Evolutionary conservation across 768 basidiomycete species (phyloP), one percentile per base, ranked within the genome.

Genomic region (Pulveroboletus ravenelii): DNA sequence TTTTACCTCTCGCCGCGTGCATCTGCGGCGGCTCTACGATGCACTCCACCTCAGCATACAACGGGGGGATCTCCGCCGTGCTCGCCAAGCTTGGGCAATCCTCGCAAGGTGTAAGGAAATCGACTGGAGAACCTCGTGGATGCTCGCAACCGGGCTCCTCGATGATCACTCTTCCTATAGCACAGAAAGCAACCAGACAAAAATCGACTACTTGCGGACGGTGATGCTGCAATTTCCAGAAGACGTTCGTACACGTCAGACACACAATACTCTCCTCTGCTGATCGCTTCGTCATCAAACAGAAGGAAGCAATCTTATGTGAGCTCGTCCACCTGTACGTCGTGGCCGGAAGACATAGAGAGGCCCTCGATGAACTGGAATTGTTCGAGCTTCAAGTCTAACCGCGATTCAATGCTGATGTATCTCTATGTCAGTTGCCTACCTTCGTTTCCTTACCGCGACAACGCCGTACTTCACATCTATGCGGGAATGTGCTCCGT

Each of bases 371-470:
- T 53, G 89, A 96, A 63, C 71, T 95, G 12, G 89, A 93, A 62
- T 75, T 93, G 90, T 93, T 69, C 56, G 80, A 68, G 15, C 39
- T 43, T 48, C 42, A 51, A 41, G 36, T 41, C 20, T 41, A 44
- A 41, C 39, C 36, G 18, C 18, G 12, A 18, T 5, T 36, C 17
- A 9, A 41, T 8, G 40, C 41, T 55, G n/a, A 54, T 20, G 5
- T 41, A 41, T 44, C 52, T 47, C 8, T 32, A 39, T 35, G 25
- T 38, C 55, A 92, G 92, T 23, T 94, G 89, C 64, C 76, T 95
- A 6, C 89, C 91, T 1, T 87, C 89, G 3, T 86, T 88, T 63
- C 93, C 93, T 2, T 95, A 84, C 71, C 85, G 84, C 62, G 87
- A 91, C 57, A 89, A 90, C 55, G 78, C 86, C 2, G 70, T 82